Evolutionary conservation across 306 rosid species (phyloP).

Genomic region (Fragaria nilgerrensis): DNA sequence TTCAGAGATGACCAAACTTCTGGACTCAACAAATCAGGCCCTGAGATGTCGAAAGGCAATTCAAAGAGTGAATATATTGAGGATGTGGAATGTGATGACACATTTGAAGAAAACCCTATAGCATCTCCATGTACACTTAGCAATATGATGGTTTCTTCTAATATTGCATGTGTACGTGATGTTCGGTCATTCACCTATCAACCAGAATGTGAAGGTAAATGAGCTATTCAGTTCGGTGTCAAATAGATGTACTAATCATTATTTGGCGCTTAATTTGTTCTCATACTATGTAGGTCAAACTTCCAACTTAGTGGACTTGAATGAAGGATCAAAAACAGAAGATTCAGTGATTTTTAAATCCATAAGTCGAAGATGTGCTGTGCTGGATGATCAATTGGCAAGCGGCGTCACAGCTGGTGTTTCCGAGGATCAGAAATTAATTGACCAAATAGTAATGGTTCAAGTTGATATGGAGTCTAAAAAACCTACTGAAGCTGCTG

Average conservation of each 20-base stretch:
- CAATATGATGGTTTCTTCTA: background rate
- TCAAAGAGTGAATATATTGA: background rate
- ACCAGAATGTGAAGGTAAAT: slow-evolving; percentile 9
- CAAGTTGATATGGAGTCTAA: slow-evolving; percentile 2
- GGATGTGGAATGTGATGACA: background rate
- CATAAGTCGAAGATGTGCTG: background rate
- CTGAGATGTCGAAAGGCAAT: background rate
- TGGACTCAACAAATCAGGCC: background rate
- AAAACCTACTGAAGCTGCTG: background rate
- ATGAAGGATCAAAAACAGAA: slow-evolving; percentile 13
- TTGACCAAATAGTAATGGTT: background rate
- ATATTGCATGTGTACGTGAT: background rate
- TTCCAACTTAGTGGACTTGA: background rate
- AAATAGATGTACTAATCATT: too few species aligned
- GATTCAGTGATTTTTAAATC: background rate
- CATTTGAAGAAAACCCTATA: background rate
- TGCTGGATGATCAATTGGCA: slow-evolving; percentile 9
- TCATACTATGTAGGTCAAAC: slow-evolving; percentile 11
- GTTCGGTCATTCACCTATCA: background rate
- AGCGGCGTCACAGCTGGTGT: slow-evolving; percentile 1
- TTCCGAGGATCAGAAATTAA: slow-evolving; percentile 3
- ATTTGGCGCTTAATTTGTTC: background rate
- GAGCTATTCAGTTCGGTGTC: background rate
- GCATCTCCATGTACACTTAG: background rate
- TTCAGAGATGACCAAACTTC: background rate